phyloP scores from a whole-genome alignment of 1,139 yeast genomes.

The Lizanozyma gosingica region DNA sequence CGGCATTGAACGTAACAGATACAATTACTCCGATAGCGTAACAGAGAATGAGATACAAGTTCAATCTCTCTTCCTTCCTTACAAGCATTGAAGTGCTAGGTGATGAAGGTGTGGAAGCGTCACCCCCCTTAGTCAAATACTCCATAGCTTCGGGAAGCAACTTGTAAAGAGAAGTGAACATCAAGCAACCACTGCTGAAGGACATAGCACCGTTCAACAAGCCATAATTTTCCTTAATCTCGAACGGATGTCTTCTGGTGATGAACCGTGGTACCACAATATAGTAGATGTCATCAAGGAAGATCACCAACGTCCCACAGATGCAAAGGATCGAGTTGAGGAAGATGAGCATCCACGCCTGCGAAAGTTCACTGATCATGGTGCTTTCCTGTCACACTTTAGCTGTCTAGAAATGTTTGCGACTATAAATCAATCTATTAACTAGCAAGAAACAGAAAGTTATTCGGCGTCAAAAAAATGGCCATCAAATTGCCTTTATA shows the following conservation, averaged over 20 bases:
- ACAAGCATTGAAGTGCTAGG: slow-evolving; percentile 1
- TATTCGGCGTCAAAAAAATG: no score
- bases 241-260: slow-evolving; percentile 36
- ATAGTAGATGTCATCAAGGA: slow-evolving; percentile 15
- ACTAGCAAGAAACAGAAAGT: no score
- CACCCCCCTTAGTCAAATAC: slow-evolving; percentile 23
- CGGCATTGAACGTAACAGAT: slow-evolving; percentile 51
- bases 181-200: slow-evolving; percentile 67
- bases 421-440: no score
- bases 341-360: slow-evolving; percentile 18
- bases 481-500: no score
- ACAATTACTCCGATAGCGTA: slow-evolving; percentile 51
- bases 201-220: slow-evolving; percentile 62
- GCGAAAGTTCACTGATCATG: slow-evolving; percentile 4
- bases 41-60: slow-evolving; percentile 37
- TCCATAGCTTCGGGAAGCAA: slow-evolving; percentile 58
- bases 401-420: background rate
- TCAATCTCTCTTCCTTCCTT: slow-evolving; percentile 9
- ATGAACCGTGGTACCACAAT: slow-evolving; percentile 1
- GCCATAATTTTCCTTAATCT: slow-evolving; percentile 47
- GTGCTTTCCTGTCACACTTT: slow-evolving; percentile 2
- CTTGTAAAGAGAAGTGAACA: slow-evolving; percentile 68
- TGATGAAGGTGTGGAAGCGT: slow-evolving; percentile 12
- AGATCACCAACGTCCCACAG: slow-evolving; percentile 15
- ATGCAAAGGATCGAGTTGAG: slow-evolving; percentile 15